Base-by-base conservation (phyloP, 1,284 basidiomycete species). In the Ceratobasidium sp. region DNA sequence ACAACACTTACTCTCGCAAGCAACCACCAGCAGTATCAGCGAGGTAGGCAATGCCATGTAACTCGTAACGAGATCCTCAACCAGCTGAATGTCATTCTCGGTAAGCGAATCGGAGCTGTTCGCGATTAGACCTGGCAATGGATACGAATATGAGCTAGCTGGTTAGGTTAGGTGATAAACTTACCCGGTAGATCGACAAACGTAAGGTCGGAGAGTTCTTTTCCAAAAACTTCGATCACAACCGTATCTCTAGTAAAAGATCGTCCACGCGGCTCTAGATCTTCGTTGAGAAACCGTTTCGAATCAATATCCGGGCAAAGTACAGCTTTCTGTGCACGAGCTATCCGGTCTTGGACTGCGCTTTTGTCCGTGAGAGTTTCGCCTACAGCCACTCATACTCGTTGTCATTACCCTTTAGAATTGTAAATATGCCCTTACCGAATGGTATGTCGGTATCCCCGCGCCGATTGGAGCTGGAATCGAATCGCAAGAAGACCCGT, bases 101-200 rank as follows among this genome's bases (percentile, higher is more conserved):
- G 86, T 84, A 0, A 87, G 86, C 10, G 81, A 80, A 4, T 81
- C 80, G 0, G 85, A 83, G 5, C 86, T 85, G 46, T 85, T 88
- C 0, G 87, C 86, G 67, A 92, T 92, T 14, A 92, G 79, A 43
- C 91, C 91, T 84, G 75, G 58, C 67, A 32, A 0, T n/a, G 12
- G 18, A 45, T 39, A 36, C 8, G 23, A 23, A 6, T 8, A 30
- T n/a, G 0, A 21, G 16, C 16, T 53, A n/a, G 6, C 32, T 9
- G 45, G 28, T 32, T 41, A n/a, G 23, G 9, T n/a, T n/a, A 23
- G n/a, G 41, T 12, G 18, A 23, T 21, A n/a, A 3, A 30, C 61
- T 21, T 73, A 89, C 89, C 88, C n/a, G 90, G 90, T 0, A 91
- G 80, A 78, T 91, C 90, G 9, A 84, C 80, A 53, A 93, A 92